These are phyloP conservation scores for Holtermanniella nyarrowii DNA, from an alignment of 768 basidiomycete genomes.

Conservation along the genomic window DNA sequence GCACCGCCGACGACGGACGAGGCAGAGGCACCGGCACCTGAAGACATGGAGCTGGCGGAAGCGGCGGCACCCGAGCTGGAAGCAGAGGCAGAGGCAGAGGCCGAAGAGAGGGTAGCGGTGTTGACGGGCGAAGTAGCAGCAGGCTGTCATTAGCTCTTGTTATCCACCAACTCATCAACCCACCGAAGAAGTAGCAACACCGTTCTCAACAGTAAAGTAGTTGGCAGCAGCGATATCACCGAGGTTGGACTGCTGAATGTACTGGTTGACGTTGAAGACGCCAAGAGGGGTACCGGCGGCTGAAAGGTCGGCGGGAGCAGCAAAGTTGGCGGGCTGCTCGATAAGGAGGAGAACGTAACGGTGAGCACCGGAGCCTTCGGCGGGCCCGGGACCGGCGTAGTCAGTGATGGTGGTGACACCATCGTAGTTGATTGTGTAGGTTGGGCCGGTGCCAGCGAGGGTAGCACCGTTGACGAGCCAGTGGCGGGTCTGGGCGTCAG, in stretches of 20 bases:
- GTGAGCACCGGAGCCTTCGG: slow-evolving; percentile 61
- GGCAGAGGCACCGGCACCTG: background rate
- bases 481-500: slow-evolving; percentile 50
- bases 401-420: slow-evolving; percentile 43
- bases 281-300: slow-evolving; percentile 49
- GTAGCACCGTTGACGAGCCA: slow-evolving; percentile 64
- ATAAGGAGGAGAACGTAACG: slow-evolving; percentile 65
- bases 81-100: slow-evolving; percentile 11
- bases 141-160: slow-evolving; percentile 3
- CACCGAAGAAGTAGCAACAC: slow-evolving; percentile 49
- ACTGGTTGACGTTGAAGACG: slow-evolving; percentile 51
- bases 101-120: slow-evolving; percentile 50
- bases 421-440: slow-evolving; percentile 31
- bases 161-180: slow-evolving; percentile 17
- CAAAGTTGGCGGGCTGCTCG: slow-evolving; percentile 55
- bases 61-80: slow-evolving; percentile 4
- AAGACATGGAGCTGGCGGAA: slow-evolving; percentile 1
- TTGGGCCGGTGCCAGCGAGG: slow-evolving; percentile 15
- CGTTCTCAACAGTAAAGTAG: slow-evolving; percentile 66
- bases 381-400: slow-evolving; percentile 64
- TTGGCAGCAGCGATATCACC: slow-evolving; percentile 57
- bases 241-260: slow-evolving; percentile 51
- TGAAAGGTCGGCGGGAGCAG: slow-evolving; percentile 52
- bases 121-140: slow-evolving; percentile 55
- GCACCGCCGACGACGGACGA: slow-evolving; percentile 2